Conservation (phyloP, 345 rosid genomes). For the Ceriops decandra region DNA sequence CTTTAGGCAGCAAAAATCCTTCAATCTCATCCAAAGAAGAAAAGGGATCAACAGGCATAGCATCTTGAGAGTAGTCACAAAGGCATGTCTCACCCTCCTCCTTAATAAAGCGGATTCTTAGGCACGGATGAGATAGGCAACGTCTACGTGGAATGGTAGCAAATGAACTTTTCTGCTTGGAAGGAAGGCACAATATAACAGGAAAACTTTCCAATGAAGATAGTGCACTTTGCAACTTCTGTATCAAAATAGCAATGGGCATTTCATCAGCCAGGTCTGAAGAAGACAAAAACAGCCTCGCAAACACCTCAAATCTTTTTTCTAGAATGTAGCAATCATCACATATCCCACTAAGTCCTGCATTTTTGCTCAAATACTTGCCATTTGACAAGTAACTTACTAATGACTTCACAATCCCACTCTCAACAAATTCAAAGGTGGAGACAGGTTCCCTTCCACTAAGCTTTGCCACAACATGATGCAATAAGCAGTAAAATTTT, state of each 20-base stretch:
- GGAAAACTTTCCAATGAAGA: constrained; percentile 85
- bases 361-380: constrained; percentile 36
- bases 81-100: constrained; percentile 67
- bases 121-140: constrained; percentile 51
- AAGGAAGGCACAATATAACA: constrained; percentile 46
- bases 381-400: constrained; percentile 66
- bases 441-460: constrained; percentile 79
- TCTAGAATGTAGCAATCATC: constrained; percentile 37
- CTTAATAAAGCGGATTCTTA: constrained; percentile 63
- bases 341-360: constrained; percentile 27
- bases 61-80: constrained; percentile 51
- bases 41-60: constrained; percentile 73
- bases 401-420: constrained; percentile 77
- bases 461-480: constrained; percentile 56
- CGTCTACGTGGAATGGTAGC: constrained; percentile 66
- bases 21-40: constrained; percentile 60
- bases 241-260: constrained; percentile 49
- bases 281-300: constrained; percentile 48
- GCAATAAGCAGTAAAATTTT: constrained; percentile 43
- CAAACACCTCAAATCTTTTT: constrained; percentile 65
- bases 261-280: constrained; percentile 43
- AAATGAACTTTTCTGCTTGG: constrained; percentile 55
- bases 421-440: constrained; percentile 84
- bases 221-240: constrained; percentile 70
- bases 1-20: constrained; percentile 62